Evolutionary conservation across 108 stramenopile species (phyloP).

Genomic region (Cyclotella sp.): DNA sequence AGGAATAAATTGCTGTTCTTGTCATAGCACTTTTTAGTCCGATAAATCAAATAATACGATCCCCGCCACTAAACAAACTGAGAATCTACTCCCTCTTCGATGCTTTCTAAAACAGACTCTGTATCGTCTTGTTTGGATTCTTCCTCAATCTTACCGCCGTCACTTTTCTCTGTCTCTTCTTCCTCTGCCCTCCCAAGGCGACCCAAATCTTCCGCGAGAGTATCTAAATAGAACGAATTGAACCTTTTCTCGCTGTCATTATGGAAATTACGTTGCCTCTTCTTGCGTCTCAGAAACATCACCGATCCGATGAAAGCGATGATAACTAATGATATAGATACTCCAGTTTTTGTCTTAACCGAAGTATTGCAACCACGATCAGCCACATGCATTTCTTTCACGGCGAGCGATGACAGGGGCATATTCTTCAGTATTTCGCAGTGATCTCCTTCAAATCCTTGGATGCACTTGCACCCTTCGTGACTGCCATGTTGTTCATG

Average conservation of each 20-base stretch:
- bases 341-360: background rate
- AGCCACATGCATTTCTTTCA: background rate
- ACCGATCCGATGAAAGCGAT: background rate
- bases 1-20: too few species aligned
- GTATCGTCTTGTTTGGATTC: constrained; percentile 1
- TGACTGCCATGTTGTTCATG: constrained; percentile 24
- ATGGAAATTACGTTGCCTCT: background rate
- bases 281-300: background rate
- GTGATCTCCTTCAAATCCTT: constrained; percentile 44
- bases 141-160: background rate
- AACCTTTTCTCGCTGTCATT: background rate
- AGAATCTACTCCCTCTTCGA: constrained; percentile 2
- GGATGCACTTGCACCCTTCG: constrained; percentile 40
- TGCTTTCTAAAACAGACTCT: background rate
- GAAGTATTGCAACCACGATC: background rate
- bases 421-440: constrained; percentile 32
- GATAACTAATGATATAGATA: background rate
- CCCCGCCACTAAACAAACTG: background rate
- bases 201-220: constrained; percentile 6
- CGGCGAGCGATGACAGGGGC: constrained; percentile 4
- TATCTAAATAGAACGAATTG: constrained; percentile 9
- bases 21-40: too few species aligned
- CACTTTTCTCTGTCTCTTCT: background rate
- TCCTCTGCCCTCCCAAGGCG: background rate
- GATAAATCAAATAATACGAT: background rate